A percentile compares a stretch with the other conserved stretches of the same genome.
Conservation (phyloP, 2,329 filamentous ascomycete species). For the Grosmannia serpens region DNA sequence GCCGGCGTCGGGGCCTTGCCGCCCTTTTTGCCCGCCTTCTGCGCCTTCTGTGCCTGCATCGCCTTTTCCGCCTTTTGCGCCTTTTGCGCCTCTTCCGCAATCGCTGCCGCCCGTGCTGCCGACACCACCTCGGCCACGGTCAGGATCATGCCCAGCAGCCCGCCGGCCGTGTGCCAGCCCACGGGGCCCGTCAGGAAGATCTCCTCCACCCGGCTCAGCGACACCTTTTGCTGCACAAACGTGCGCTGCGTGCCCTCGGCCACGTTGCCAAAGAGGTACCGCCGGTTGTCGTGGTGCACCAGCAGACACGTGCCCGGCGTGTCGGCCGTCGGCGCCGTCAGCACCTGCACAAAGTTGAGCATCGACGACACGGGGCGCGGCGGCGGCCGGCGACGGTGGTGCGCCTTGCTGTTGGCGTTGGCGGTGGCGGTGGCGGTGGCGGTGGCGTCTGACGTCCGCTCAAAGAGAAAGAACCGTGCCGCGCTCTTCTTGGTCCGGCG, state of each 20-base stretch:
- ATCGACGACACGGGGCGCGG: conserved; percentile 31
- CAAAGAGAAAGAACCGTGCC: conserved; percentile 7
- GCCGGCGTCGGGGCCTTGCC: background rate
- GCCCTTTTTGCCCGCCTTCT: background rate
- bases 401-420: background rate
- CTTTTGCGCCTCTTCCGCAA: conserved; percentile 18
- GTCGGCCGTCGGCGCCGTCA: conserved; percentile 77
- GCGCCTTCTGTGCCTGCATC: background rate
- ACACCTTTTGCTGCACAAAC: conserved; percentile 54
- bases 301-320: conserved; percentile 69
- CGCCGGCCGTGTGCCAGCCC: conserved; percentile 67
- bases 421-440: background rate
- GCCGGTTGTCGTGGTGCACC: conserved; percentile 68
- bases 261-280: conserved; percentile 77
- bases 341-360: conserved; percentile 62
- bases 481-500: background rate
- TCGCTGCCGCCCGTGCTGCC: conserved; percentile 29
- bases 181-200: conserved; percentile 73
- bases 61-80: background rate
- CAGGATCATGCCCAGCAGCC: conserved; percentile 73
- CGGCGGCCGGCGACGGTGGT: background rate
- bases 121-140: conserved; percentile 62
- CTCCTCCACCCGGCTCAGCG: conserved; percentile 55
- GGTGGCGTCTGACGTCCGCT: background rate
- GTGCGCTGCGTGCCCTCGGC: conserved; percentile 78